phyloP scores from a whole-genome alignment of 371 early-diverging fungal species.

The Actinomortierella wolfii region DNA sequence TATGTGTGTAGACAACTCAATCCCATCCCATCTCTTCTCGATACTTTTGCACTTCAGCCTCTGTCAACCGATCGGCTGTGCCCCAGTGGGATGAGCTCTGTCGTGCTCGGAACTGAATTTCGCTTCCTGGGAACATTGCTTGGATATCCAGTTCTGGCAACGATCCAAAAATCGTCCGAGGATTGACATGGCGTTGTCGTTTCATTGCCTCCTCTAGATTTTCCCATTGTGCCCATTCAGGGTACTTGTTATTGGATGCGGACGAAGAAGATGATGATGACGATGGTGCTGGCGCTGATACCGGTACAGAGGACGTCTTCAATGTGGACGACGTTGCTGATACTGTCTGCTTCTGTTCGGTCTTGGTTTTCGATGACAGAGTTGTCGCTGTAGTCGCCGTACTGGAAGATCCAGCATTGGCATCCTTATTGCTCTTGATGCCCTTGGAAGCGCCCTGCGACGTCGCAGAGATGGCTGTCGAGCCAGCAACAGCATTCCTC shows the following conservation, averaged over 20 bases:
- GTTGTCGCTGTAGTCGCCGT: too few relatives aligned
- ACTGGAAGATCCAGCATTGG: too few relatives aligned
- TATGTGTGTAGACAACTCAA: too few relatives aligned
- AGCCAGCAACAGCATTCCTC: too few relatives aligned
- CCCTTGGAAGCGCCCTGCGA: too few relatives aligned
- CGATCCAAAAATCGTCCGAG: slow-evolving; percentile 34
- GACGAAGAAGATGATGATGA: too few relatives aligned
- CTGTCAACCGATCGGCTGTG: slow-evolving; percentile 21
- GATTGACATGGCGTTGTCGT: slow-evolving; percentile 20
- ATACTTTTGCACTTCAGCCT: slow-evolving; percentile 21
- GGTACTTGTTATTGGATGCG: too few relatives aligned
- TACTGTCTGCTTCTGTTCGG: background rate
- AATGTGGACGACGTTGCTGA: background rate
- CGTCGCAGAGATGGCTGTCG: too few relatives aligned
- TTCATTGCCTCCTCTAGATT: slow-evolving; percentile 21
- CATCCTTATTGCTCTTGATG: too few relatives aligned
- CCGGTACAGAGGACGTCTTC: slow-evolving; percentile 4
- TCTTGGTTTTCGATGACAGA: background rate
- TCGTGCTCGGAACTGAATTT: slow-evolving; percentile 1
- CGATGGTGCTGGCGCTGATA: too few relatives aligned
- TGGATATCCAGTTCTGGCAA: slow-evolving; percentile 23
- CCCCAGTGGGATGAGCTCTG: slow-evolving; percentile 39
- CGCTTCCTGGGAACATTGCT: slow-evolving; percentile 19
- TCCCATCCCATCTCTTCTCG: slow-evolving; percentile 40
- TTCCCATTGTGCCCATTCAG: slow-evolving; percentile 20